phyloP scores from a whole-genome alignment of 495 filamentous ascomycete species.

The Aspergillus baeticus region DNA sequence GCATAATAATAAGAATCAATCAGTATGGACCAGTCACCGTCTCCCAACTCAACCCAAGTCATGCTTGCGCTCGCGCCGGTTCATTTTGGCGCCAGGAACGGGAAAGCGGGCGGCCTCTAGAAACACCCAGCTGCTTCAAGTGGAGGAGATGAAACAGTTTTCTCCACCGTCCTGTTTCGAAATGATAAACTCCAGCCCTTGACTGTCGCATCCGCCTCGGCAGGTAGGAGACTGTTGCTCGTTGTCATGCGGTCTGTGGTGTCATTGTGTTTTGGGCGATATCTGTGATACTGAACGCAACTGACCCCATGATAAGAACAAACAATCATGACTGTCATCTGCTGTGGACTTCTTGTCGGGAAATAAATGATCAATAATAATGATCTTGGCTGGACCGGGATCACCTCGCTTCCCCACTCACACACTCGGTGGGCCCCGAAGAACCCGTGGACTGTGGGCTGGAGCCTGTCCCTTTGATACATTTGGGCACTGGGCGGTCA shows the following conservation, averaged over 20 bases:
- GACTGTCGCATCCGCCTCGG: not conserved
- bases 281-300: not conserved
- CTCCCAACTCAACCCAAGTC: not conserved
- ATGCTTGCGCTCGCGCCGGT: conserved; percentile 7
- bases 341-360: not conserved
- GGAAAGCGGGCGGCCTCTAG: conserved; percentile 15
- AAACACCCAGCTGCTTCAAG: conserved; percentile 18
- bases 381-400: not conserved
- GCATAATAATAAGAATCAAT: conserved; percentile 5
- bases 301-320: not conserved
- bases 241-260: not conserved
- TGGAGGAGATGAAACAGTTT: conserved; percentile 22
- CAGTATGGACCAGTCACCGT: conserved; percentile 9
- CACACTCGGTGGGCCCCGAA: too few relatives aligned
- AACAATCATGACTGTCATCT: not conserved
- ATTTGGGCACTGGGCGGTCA: too few relatives aligned
- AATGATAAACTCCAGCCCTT: conserved; percentile 3
- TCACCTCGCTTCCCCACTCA: too few relatives aligned
- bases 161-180: conserved; percentile 17
- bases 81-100: conserved; percentile 25
- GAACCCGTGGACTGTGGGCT: not conserved
- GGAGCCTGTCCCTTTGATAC: too few relatives aligned
- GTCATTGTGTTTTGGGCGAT: not conserved
- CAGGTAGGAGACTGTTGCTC: not conserved
- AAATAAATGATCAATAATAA: too few relatives aligned